Evolutionary conservation across 2,329 filamentous ascomycete genomes (phyloP), one percentile per base, ranked within the genome.

Genomic region (Aspergillus aculeatus): DNA sequence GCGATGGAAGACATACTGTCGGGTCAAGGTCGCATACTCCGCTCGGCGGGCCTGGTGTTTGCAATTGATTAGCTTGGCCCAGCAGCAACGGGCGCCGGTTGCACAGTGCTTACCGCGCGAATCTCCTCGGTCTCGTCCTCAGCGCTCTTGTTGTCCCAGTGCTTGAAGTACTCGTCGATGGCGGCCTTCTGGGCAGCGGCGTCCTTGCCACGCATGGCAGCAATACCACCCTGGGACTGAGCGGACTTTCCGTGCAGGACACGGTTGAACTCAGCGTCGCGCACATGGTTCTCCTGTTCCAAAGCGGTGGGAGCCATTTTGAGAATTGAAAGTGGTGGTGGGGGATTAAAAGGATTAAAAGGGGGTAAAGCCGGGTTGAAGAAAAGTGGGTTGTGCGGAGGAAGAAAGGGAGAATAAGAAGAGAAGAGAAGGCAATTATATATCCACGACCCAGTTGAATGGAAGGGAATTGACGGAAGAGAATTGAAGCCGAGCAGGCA

Each of bases 161-260:
- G 92, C 84, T 96, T 96, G 82, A 96, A 96, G 80, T 96, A 96
- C 76, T 96, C 91, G 73, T 95, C 90, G 29, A 93, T 85, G 50
- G 92, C 92, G 55, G 89, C 88, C 75, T 92, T 86, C 73, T 96
- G 90, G 7, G 92, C 91, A 31, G 81, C 80, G 72, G 83, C 81
- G 76, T 95, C 89, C 82, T 99, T 99, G 75, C 83, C 83, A 72
- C 96, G 82, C 87, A 97, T 93, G 57, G 94, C 91, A 68, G 86
- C 81, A 69, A 97, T 85, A 67, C 91, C 91, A 72, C 89, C 90
- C 58, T 83, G 79, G 49, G 86, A 85, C 73, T 87, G 78, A 53
- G 91, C 82, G 56, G 91, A 92, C 64, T 84, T 82, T 67, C 85
- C 91, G 78, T 97, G 93, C 82, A 96, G 83, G 67, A 87, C 91